Conservation (phyloP, 768 basidiomycete genomes). For the Floccularia luteovirens region DNA sequence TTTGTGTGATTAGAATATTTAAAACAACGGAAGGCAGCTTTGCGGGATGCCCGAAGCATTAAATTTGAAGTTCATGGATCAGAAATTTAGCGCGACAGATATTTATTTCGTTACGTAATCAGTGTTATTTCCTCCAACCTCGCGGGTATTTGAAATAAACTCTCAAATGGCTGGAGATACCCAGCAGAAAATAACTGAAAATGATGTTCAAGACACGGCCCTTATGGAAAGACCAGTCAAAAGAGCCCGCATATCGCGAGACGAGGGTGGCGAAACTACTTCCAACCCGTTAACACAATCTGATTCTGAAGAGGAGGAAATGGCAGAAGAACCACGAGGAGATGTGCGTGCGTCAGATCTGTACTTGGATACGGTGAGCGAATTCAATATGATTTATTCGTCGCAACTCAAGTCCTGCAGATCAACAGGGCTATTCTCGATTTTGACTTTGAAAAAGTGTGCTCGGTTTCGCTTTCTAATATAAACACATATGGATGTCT, state of each 20-base stretch:
- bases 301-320: constrained; percentile 27
- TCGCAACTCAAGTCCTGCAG: constrained; percentile 30
- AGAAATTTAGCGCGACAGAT: background rate
- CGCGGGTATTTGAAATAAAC: constrained; percentile 7
- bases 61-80: background rate
- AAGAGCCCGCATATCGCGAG: constrained; percentile 18
- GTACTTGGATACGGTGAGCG: constrained; percentile 87
- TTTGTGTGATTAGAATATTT: background rate
- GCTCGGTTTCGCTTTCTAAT: constrained; percentile 93
- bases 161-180: constrained; percentile 7
- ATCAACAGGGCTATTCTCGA: constrained; percentile 88
- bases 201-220: constrained; percentile 5
- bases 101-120: background rate
- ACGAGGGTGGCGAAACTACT: constrained; percentile 6
- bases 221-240: constrained; percentile 26
- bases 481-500: constrained; percentile 98
- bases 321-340: constrained; percentile 14
- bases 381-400: background rate
- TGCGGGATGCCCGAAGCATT: background rate
- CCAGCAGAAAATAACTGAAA: constrained; percentile 3
- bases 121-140: constrained; percentile 4
- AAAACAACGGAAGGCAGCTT: background rate
- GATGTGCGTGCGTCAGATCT: constrained; percentile 66
- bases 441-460: constrained; percentile 99
- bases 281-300: constrained; percentile 12